Evolutionary conservation across 116 monocot species (phyloP).

Genomic region (Zostera marina): DNA sequence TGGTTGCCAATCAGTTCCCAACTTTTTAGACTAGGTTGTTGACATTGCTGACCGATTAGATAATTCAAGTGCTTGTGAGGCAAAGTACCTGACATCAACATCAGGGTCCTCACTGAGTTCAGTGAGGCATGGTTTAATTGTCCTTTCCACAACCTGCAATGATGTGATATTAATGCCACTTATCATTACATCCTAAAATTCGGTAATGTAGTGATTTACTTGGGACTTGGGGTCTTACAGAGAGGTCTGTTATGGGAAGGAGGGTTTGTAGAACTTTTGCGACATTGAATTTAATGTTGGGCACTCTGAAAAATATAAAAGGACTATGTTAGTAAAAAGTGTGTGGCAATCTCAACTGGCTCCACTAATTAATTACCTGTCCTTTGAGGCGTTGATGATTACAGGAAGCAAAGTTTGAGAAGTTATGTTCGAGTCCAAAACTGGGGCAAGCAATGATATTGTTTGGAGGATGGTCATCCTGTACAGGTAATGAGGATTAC

Average conservation of each 20-base stretch:
- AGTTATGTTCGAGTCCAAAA: slow-evolving; percentile 63
- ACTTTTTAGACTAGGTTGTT: too few species aligned
- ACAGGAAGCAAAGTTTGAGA: slow-evolving; percentile 45
- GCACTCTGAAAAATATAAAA: slow-evolving; percentile 32
- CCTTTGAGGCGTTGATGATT: slow-evolving; percentile 45
- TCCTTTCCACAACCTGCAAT: slow-evolving; percentile 16
- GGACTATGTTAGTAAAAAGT: background rate
- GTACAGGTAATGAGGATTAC: slow-evolving; percentile 55
- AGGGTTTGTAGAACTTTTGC: slow-evolving; percentile 65
- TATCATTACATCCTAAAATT: background rate
- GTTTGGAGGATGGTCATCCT: slow-evolving; percentile 76
- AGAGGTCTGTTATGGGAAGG: slow-evolving; percentile 32
- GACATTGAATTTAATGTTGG: slow-evolving; percentile 84
- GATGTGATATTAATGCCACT: background rate
- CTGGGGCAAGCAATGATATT: slow-evolving; percentile 50
- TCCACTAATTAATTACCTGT: slow-evolving; percentile 21
- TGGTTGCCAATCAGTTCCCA: too few species aligned
- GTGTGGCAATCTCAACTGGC: too few species aligned
- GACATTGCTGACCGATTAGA: too few species aligned
- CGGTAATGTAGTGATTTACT: background rate
- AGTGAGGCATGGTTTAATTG: slow-evolving; percentile 11
- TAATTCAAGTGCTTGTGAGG: background rate
- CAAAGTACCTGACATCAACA: slow-evolving; percentile 20
- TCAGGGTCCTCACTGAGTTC: slow-evolving; percentile 26
- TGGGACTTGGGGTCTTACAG: slow-evolving; percentile 22